phyloP scores from a whole-genome alignment of 805 yeast genomes.

The Ogataea thermomethanolica region DNA sequence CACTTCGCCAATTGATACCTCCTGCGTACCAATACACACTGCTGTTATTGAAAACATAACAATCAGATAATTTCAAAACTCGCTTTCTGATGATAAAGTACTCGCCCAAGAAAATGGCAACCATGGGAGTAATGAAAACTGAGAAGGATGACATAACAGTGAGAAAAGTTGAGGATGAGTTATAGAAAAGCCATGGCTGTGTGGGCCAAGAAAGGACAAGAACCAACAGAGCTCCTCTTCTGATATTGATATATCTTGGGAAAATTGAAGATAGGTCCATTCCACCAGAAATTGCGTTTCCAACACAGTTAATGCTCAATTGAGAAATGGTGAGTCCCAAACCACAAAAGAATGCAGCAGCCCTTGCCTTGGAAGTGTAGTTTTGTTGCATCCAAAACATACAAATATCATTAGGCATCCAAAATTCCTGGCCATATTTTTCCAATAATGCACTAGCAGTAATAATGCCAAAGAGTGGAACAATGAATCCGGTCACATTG shows the following conservation, averaged over 20 bases:
- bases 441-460: conserved; percentile 41
- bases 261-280: conserved; percentile 48
- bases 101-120: conserved; percentile 38
- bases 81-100: conserved; percentile 38
- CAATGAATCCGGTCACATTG: conserved; percentile 24
- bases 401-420: conserved; percentile 46
- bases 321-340: conserved; percentile 37
- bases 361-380: conserved; percentile 41
- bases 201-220: conserved; percentile 34
- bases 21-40: conserved; percentile 33
- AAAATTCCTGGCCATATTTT: conserved; percentile 27
- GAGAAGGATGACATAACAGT: conserved; percentile 31
- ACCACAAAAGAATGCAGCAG: conserved; percentile 47
- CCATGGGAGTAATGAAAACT: conserved; percentile 39
- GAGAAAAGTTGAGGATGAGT: conserved; percentile 35
- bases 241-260: conserved; percentile 42
- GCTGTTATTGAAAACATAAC: conserved; percentile 32
- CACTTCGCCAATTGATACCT: conserved; percentile 45
- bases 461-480: conserved; percentile 45
- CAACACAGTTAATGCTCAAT: conserved; percentile 37
- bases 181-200: conserved; percentile 41
- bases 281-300: conserved; percentile 45
- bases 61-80: conserved; percentile 38
- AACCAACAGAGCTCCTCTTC: conserved; percentile 44
- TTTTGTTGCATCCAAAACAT: conserved; percentile 38